A percentile compares a stretch with the other conserved stretches of the same genome.
phyloP scores from a whole-genome alignment of 345 rosid genomes.

The Moringa oleifera region DNA sequence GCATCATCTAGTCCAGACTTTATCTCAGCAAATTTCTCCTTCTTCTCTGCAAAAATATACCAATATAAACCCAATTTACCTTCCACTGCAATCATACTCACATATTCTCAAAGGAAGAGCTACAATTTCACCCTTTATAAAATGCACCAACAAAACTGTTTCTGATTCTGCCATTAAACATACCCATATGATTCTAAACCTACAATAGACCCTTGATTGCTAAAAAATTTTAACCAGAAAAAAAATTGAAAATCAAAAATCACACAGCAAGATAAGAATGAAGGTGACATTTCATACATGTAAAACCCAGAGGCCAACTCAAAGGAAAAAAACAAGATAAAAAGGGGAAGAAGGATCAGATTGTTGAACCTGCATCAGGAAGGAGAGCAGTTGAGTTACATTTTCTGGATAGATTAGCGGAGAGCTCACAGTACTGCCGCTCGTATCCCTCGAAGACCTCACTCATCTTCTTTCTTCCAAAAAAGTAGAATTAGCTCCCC shows the following conservation, averaged over 20 bases:
- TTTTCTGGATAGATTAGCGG: slow-evolving; percentile 72
- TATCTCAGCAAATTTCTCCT: slow-evolving; percentile 46
- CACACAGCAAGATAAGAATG: neutral
- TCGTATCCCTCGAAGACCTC: slow-evolving; percentile 87
- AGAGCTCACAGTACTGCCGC: slow-evolving; percentile 91
- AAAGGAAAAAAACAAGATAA: neutral
- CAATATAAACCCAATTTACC: neutral
- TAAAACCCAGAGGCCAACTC: no score
- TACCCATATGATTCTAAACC: no score
- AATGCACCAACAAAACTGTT: neutral
- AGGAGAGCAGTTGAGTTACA: slow-evolving; percentile 58
- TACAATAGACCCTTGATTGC: neutral
- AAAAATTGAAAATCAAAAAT: neutral
- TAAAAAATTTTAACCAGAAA: neutral
- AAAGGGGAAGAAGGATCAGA: neutral
- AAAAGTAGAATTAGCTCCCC: no score
- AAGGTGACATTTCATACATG: neutral
- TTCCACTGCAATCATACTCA: neutral
- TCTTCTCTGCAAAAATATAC: slow-evolving; percentile 28
- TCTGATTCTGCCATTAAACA: no score
- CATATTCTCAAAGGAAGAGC: neutral
- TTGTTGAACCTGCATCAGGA: slow-evolving; percentile 40
- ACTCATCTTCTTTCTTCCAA: slow-evolving; percentile 57
- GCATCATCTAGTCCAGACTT: slow-evolving; percentile 79
- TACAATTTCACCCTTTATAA: neutral